These are phyloP conservation scores for Apiospora aurea DNA, from an alignment of 2,329 filamentous ascomycete genomes.

Conservation along the genomic window DNA sequence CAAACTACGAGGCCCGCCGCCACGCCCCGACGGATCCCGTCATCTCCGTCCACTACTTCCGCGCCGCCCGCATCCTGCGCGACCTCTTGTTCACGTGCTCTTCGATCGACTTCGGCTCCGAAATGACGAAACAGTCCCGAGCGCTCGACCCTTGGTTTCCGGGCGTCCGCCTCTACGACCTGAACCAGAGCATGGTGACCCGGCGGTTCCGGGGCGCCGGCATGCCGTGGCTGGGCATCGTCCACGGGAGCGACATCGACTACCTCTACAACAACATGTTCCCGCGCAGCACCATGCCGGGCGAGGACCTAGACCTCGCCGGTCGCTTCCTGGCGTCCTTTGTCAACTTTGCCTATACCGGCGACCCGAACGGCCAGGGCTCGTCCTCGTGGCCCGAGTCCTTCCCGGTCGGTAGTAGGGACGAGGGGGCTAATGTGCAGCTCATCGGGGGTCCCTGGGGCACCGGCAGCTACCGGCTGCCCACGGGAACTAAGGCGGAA, in stretches of 20 bases:
- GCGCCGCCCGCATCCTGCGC: constrained; percentile 33
- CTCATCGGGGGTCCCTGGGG: constrained; percentile 6
- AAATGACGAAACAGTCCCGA: constrained; percentile 29
- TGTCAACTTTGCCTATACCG: constrained; percentile 19
- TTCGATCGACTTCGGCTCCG: constrained; percentile 33
- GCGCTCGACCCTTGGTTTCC: constrained; percentile 10
- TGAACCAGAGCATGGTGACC: constrained; percentile 27
- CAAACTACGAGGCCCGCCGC: not conserved
- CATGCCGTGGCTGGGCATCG: constrained; percentile 22
- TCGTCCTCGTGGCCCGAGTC: constrained; percentile 1
- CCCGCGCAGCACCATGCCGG: not conserved
- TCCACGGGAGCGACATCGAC: constrained; percentile 25
- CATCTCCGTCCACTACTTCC: constrained; percentile 35
- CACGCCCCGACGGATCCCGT: constrained; percentile 33
- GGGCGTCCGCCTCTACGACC: constrained; percentile 19
- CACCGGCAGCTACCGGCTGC: not conserved
- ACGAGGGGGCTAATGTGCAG: not conserved
- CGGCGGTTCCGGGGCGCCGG: constrained; percentile 17
- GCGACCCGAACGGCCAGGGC: constrained; percentile 4
- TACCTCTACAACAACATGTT: constrained; percentile 25
- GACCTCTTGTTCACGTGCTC: constrained; percentile 38
- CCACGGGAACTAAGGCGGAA: not conserved
- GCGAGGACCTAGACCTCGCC: not conserved
- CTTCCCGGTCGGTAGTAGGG: not conserved
- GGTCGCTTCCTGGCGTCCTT: not conserved